Evolutionary conservation across 1,139 yeast species (phyloP).

Genomic region (Hemisphaericaspora xylanilytica): DNA sequence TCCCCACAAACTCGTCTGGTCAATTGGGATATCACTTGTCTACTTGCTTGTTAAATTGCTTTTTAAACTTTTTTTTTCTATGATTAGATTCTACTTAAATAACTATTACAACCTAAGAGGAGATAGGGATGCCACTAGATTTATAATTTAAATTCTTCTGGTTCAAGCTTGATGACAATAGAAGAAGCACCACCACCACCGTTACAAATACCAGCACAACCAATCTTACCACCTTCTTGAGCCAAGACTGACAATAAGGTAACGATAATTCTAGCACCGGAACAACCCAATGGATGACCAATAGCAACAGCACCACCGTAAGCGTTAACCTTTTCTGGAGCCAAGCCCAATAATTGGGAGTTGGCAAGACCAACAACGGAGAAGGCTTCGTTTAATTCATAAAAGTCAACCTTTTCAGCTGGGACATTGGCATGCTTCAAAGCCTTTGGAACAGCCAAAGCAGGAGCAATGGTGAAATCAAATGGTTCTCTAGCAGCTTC

Average conservation of each 20-base stretch:
- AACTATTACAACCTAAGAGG: neutral
- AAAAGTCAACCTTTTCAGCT: constrained; percentile 63
- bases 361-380: constrained; percentile 94
- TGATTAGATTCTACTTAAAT: neutral
- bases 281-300: constrained; percentile 97
- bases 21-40: too few species aligned
- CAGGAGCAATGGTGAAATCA: constrained; percentile 93
- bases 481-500: constrained; percentile 95
- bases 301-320: constrained; percentile 98
- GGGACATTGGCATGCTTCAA: constrained; percentile 76
- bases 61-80: neutral
- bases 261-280: constrained; percentile 93
- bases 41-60: neutral
- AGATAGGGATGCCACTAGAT: neutral
- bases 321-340: constrained; percentile 73
- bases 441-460: constrained; percentile 93
- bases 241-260: constrained; percentile 73
- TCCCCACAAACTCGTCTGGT: too few species aligned
- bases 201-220: constrained; percentile 95
- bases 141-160: constrained; percentile 28
- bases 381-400: constrained; percentile 96
- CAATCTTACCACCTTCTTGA: constrained; percentile 85
- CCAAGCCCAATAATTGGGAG: constrained; percentile 66
- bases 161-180: constrained; percentile 28
- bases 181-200: constrained; percentile 98